A percentile compares a stretch with the other conserved stretches of the same genome.
Conservation (phyloP, 2,329 filamentous ascomycete species). For the Pseudocercospora pini-densiflorae region DNA sequence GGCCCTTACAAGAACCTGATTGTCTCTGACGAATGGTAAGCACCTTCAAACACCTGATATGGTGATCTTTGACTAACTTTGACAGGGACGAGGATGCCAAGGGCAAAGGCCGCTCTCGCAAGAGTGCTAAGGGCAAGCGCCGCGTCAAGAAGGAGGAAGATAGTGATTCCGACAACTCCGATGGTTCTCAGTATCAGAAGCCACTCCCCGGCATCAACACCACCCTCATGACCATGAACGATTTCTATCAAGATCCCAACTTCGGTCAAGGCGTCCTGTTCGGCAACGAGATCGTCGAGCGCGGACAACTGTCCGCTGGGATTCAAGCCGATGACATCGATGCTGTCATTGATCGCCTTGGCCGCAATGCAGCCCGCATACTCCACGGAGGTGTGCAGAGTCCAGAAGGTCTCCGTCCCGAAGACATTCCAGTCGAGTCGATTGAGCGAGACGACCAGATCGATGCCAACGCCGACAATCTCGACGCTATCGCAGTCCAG, state of each 20-base stretch:
- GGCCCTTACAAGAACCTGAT: slow-evolving; percentile 24
- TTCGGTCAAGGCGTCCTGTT: background rate
- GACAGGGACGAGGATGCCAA: background rate
- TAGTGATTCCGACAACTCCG: background rate
- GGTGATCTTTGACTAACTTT: background rate
- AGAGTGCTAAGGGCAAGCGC: background rate
- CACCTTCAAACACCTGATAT: background rate
- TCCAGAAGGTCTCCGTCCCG: background rate
- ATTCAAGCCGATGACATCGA: background rate
- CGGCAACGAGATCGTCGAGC: background rate
- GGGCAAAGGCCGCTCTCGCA: background rate
- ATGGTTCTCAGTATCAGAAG: background rate
- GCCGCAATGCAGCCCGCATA: background rate
- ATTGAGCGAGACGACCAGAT: slow-evolving; percentile 16
- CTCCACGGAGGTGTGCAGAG: background rate
- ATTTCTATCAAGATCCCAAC: background rate
- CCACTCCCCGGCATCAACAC: slow-evolving; percentile 7
- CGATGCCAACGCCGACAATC: background rate
- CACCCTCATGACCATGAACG: background rate
- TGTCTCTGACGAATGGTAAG: slow-evolving; percentile 31
- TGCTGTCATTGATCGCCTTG: background rate
- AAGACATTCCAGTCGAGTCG: background rate
- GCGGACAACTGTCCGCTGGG: background rate
- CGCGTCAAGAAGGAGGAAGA: slow-evolving; percentile 9
- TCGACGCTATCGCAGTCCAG: background rate